Percentiles rank a stretch among this genome's conserved stretches.
phyloP scores from a whole-genome alignment of 768 basidiomycete species.

The Leccinum variicolor region DNA sequence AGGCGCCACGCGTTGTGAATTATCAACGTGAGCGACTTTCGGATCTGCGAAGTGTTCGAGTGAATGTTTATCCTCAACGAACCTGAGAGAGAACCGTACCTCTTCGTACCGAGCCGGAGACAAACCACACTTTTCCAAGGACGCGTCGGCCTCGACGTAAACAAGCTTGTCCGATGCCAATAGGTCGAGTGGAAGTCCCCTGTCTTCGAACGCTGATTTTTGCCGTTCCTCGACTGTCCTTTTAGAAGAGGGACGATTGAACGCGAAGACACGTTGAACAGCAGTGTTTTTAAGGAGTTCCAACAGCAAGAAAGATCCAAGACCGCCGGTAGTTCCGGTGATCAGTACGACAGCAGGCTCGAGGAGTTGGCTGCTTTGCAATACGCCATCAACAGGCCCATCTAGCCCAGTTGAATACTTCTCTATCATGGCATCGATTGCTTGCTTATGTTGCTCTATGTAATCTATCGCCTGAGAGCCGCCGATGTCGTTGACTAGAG shows the following conservation, averaged over 20 bases:
- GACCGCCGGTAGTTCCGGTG: conserved; percentile 41
- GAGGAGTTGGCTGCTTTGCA: neutral
- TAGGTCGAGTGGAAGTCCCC: conserved; percentile 10
- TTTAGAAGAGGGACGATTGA: conserved; percentile 8
- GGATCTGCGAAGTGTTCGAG: conserved; percentile 23
- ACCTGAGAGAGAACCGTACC: neutral
- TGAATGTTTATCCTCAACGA: no score
- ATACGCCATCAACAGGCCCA: conserved; percentile 5
- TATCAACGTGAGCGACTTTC: conserved; percentile 31
- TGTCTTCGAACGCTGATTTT: conserved; percentile 17
- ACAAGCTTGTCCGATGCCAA: conserved; percentile 14
- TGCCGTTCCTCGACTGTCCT: conserved; percentile 25
- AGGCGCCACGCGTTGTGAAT: conserved; percentile 45
- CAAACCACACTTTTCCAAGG: conserved; percentile 30
- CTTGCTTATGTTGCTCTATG: conserved; percentile 8
- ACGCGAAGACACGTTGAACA: conserved; percentile 23
- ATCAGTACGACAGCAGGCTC: conserved; percentile 30
- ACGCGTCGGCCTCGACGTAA: conserved; percentile 33
- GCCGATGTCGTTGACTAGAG: conserved; percentile 3
- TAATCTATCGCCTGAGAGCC: neutral
- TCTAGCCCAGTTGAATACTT: conserved; percentile 33
- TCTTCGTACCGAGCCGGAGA: conserved; percentile 17
- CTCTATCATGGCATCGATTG: conserved; percentile 38
- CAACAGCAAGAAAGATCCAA: conserved; percentile 36
- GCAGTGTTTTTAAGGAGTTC: conserved; percentile 22